Base-by-base conservation (phyloP, 306 rosid genomes). In the Citrullus colocynthis region DNA sequence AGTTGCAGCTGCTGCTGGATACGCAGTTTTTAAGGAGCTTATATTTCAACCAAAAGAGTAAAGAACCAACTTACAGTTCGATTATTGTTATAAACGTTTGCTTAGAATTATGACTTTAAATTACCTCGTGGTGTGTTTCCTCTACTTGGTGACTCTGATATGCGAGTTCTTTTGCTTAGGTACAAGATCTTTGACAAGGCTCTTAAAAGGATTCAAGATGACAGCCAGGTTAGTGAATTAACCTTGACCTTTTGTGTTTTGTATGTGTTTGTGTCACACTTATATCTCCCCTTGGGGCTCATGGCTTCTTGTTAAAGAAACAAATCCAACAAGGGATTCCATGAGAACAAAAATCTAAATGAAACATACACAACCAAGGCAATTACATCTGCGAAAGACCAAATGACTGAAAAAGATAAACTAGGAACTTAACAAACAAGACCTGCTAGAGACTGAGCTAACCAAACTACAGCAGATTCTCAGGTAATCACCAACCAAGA, bases 21-120 rank as follows among this genome's bases (percentile, higher is more conserved):
- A 92, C 81, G 93, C 91, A 41, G 98, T 96, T 83, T 93, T 96
- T 82, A 92, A 89, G 78, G 99, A 92, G 84, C 99, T 96, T 80
- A 90, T 96, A 65, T 91, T 92, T 84, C 88, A 93, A 85, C 99
- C 98, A 1, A 96, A 89, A 84, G 99, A 96, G 99, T 96, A 91
- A 85, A 18, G 65, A 76, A 59, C 82, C 82, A 56, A 65, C 45
- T 63, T 62, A 30, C 8, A 72, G 24, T 17, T 11, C 39, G 66
- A 70, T 28, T 75, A 54, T 65, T 44, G 57, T 49, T 77, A 67
- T 74, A 21, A 32, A 30, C 4, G 44, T 5, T 11, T 62, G 48
- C 32, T 41, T 82, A 70, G 57, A 70, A 21, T 54, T 15, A 37
- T 75, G 49, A 64, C 36, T 77, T 63, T 32, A 37, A 21, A 64